Percentiles rank a stretch among this genome's conserved stretches.
phyloP scores from a whole-genome alignment of 2,329 filamentous ascomycete genomes.

The Pseudogymnoascus sp. region DNA sequence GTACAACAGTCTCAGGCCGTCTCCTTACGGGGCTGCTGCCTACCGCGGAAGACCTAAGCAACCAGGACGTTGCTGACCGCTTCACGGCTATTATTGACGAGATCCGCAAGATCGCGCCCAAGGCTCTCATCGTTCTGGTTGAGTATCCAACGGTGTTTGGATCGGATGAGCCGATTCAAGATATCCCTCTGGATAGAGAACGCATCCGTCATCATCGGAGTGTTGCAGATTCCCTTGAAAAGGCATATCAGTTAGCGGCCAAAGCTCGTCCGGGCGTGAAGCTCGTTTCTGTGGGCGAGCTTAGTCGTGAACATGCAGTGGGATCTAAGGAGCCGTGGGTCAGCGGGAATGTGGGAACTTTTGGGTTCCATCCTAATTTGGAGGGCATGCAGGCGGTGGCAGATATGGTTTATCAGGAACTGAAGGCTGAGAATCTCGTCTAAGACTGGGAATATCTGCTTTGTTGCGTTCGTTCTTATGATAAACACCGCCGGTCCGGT shows the following conservation, averaged over 20 bases:
- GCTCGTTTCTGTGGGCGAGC: neutral
- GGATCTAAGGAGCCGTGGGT: neutral
- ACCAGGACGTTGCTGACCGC: neutral
- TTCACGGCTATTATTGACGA: constrained; percentile 9
- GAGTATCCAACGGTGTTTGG: neutral
- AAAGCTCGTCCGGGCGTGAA: neutral
- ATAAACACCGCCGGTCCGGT: neutral
- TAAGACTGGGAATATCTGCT: neutral
- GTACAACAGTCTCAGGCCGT: constrained; percentile 13
- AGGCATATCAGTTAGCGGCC: neutral
- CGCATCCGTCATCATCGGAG: neutral
- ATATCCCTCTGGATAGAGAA: neutral
- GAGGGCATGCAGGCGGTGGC: neutral
- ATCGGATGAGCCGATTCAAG: neutral
- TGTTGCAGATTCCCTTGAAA: neutral
- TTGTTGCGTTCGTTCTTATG: neutral
- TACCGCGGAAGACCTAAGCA: neutral
- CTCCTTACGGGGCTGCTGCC: neutral
- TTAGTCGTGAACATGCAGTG: neutral
- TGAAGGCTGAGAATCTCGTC: neutral
- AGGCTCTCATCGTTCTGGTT: neutral
- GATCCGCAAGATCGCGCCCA: constrained; percentile 1
- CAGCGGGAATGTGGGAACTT: neutral
- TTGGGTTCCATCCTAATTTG: neutral
- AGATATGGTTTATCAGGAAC: neutral